Percentiles rank a stretch among this genome's conserved stretches.
Evolutionary conservation across 2,329 filamentous ascomycete species (phyloP).

Genomic region (Ramularia endophylla): DNA sequence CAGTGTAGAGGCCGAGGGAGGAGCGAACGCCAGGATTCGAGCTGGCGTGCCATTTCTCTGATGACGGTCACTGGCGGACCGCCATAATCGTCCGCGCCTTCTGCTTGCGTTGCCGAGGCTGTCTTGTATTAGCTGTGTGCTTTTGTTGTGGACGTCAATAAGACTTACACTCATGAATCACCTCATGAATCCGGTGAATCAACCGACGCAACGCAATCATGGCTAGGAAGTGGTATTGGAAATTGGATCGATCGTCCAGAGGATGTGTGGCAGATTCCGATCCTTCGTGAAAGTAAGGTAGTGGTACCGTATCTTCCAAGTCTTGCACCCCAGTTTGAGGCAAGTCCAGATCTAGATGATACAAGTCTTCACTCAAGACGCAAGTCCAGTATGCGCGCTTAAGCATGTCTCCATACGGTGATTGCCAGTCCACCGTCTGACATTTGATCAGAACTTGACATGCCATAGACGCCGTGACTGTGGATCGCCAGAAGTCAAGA

Average conservation of each 20-base stretch:
- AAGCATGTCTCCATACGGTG: conserved; percentile 46
- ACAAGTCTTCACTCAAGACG: conserved; percentile 43
- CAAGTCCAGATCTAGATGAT: conserved; percentile 55
- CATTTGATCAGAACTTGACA: conserved; percentile 53
- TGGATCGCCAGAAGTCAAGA: conserved; percentile 57
- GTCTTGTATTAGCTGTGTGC: conserved; percentile 6
- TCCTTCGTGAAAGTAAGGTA: conserved; percentile 48
- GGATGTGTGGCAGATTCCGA: conserved; percentile 28
- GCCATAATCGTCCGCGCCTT: conserved; percentile 30
- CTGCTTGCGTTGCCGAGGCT: conserved; percentile 23
- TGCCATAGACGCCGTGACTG: conserved; percentile 50
- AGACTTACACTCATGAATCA: conserved; percentile 48
- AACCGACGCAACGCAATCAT: conserved; percentile 53
- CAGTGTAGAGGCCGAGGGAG: conserved; percentile 52
- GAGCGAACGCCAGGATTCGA: conserved; percentile 54
- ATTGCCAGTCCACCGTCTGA: conserved; percentile 41
- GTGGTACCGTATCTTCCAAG: conserved; percentile 48
- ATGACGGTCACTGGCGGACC: conserved; percentile 40
- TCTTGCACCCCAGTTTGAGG: conserved; percentile 51
- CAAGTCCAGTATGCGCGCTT: conserved; percentile 55
- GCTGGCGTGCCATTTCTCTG: conserved; percentile 48
- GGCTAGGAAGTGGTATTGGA: conserved; percentile 54
- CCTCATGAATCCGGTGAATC: conserved; percentile 48
- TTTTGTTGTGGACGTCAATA: neutral
- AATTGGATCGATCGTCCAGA: conserved; percentile 46